Evolutionary conservation across 768 basidiomycete genomes (phyloP).

Genomic region (Lactifluus hygrophoroides): DNA sequence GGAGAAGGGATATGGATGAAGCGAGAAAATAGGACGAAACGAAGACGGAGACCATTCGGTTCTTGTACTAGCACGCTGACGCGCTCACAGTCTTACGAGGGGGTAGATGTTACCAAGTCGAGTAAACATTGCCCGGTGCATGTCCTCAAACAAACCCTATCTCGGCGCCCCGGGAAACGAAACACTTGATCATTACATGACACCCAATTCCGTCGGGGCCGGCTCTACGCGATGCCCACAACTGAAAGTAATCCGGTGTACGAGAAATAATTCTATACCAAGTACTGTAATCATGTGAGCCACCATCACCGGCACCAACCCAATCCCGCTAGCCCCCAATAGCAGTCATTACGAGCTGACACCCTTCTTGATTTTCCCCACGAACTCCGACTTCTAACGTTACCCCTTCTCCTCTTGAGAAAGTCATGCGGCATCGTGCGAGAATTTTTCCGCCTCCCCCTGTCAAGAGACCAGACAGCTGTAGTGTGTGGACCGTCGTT

Average conservation of each 20-base stretch:
- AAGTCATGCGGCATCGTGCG: constrained; percentile 93
- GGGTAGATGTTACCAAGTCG: neutral
- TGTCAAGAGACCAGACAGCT: constrained; percentile 81
- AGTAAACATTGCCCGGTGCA: neutral
- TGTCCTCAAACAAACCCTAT: neutral
- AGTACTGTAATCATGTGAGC: neutral
- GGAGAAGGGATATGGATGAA: neutral
- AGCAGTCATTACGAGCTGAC: constrained; percentile 81
- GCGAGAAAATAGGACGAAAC: neutral
- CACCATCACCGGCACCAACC: neutral
- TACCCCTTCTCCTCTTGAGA: constrained; percentile 80
- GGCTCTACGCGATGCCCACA: neutral
- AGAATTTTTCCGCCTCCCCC: constrained; percentile 97
- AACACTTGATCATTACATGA: neutral
- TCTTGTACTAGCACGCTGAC: neutral
- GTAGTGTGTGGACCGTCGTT: constrained; percentile 86
- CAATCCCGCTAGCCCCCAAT: constrained; percentile 53
- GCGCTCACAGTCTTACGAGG: no score
- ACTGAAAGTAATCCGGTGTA: neutral
- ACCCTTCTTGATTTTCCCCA: constrained; percentile 83
- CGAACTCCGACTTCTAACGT: constrained; percentile 87
- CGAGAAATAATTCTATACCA: neutral
- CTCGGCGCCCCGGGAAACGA: neutral
- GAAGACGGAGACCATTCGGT: constrained; percentile 15
- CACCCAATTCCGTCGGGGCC: constrained; percentile 17